Evolutionary conservation across 208 protist species (phyloP), one percentile per base, ranked within the genome.

Genomic region (Crithidia mellificae): DNA sequence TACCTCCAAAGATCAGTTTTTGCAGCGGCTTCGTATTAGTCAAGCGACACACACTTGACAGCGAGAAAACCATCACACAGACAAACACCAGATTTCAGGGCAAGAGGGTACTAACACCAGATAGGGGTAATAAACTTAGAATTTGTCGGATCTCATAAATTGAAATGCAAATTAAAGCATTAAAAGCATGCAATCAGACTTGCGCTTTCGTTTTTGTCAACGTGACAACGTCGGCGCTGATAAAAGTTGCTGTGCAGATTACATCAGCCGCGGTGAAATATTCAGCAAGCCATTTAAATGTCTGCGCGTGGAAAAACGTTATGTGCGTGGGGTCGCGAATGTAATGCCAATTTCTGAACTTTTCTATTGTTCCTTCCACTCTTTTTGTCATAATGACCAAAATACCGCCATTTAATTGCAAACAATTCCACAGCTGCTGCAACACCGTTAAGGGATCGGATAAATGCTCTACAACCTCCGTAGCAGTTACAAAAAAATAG

Each of bases 321-420:
- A 88, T 81, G 62, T 88, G 83, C 1, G 83, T 85, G 0, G 70
- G 77, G 44, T 88, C 83, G 0, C 79, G 71, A 38, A 79, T 85
- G 65, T 88, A 88, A 46, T 88, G 83, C 83, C 83, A 88, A 29
- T 77, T 77, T 24, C 62, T 47, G 46, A 88, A 88, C 25, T 61
- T 62, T 11, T 78, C 83, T 6, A 85, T 51, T 2, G 68, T 71
- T 0, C 74, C 79, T 4, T 70, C 72, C 1, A 79, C 78, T 6
- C 78, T 65, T 20, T 85, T 83, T 7, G 83, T 88, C 83, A 88
- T 85, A 2, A 88, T 66, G 1, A 85, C 71, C 7, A 88, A 57
- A 25, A 77, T 49, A 0, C 83, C 83, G 15, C 72, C 71, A 19
- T 34, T 29, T 14, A 19, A 29, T 5, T 59, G 67, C 20, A 88